These are phyloP conservation scores for Fraxinus albicans DNA, from an alignment of 305 asterid genomes.

Conservation along the genomic window DNA sequence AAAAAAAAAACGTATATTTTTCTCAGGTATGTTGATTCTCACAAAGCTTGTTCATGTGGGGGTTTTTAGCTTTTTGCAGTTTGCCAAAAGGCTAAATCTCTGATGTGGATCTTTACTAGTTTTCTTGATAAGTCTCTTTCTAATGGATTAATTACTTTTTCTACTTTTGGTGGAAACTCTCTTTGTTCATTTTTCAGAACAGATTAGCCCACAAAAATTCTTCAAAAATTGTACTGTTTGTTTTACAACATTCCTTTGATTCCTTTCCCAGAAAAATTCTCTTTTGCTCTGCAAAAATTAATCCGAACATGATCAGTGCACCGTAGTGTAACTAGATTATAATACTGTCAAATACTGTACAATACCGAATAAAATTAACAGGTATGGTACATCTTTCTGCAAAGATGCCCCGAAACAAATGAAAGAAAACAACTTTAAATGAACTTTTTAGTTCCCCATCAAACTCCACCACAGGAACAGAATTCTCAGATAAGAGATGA, in stretches of 20 bases:
- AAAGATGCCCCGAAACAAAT: conserved; percentile 67
- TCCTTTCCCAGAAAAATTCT: not conserved
- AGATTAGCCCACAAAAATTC: conserved; percentile 10
- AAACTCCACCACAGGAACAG: conserved; percentile 74
- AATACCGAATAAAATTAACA: not conserved
- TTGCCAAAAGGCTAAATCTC: conserved; percentile 43
- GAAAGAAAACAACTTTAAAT: conserved; percentile 48
- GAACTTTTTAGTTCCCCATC: conserved; percentile 67
- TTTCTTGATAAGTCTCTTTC: conserved; percentile 25
- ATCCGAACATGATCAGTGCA: not conserved
- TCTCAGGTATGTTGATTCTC: not conserved
- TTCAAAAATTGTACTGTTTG: not conserved
- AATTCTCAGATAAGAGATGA: conserved; percentile 77
- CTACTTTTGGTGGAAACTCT: conserved; percentile 25
- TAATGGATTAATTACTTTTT: not conserved
- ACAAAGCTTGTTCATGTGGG: not conserved
- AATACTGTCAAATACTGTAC: not conserved
- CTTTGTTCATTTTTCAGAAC: conserved; percentile 22
- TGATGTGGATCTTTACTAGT: conserved; percentile 24
- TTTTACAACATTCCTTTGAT: not conserved
- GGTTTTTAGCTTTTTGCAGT: conserved; percentile 34
- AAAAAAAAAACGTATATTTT: not conserved
- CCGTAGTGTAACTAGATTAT: not conserved
- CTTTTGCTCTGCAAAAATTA: not conserved
- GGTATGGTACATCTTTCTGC: conserved; percentile 30